phyloP scores from a whole-genome alignment of 2,329 filamentous ascomycete genomes.

The Phyllosticta paracitricarpa region DNA sequence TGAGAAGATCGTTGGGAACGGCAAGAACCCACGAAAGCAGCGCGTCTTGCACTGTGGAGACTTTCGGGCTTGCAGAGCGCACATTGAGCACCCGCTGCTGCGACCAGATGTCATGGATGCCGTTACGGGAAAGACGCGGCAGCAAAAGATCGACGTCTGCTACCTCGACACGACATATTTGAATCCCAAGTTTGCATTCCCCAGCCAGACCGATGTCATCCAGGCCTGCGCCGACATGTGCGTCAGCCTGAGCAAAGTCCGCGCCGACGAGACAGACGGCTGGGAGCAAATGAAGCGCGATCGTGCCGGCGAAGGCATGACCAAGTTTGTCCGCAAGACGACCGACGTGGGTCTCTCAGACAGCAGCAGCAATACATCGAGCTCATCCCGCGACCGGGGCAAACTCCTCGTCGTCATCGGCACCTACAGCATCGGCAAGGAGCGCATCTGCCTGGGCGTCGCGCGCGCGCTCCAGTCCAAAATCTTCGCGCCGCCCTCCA shows the following conservation, averaged over 20 bases:
- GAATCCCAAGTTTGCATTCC: constrained; percentile 91
- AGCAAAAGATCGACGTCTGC: constrained; percentile 88
- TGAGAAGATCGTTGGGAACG: constrained; percentile 61
- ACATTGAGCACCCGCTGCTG: constrained; percentile 72
- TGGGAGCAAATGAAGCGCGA: constrained; percentile 49
- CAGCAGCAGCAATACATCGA: constrained; percentile 23
- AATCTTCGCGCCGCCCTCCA: constrained; percentile 76
- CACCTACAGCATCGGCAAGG: constrained; percentile 96
- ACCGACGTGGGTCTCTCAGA: constrained; percentile 27
- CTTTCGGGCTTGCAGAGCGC: constrained; percentile 80
- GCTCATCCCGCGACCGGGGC: constrained; percentile 38
- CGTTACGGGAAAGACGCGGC: constrained; percentile 58
- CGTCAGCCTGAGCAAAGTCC: constrained; percentile 60
- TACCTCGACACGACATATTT: constrained; percentile 97
- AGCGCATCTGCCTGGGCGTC: constrained; percentile 88
- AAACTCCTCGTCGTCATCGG: constrained; percentile 85
- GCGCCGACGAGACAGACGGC: constrained; percentile 44
- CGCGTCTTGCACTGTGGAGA: constrained; percentile 92
- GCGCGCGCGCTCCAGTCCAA: constrained; percentile 76
- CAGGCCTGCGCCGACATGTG: constrained; percentile 80
- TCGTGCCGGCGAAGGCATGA: constrained; percentile 49
- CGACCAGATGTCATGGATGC: constrained; percentile 63
- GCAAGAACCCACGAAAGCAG: constrained; percentile 52
- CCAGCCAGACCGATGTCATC: constrained; percentile 79
- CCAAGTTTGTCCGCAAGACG: constrained; percentile 48